A percentile compares a stretch with the other conserved stretches of the same genome.
Evolutionary conservation across 2,329 filamentous ascomycete genomes (phyloP).

Genomic region (Chaetomiaceae sp.): DNA sequence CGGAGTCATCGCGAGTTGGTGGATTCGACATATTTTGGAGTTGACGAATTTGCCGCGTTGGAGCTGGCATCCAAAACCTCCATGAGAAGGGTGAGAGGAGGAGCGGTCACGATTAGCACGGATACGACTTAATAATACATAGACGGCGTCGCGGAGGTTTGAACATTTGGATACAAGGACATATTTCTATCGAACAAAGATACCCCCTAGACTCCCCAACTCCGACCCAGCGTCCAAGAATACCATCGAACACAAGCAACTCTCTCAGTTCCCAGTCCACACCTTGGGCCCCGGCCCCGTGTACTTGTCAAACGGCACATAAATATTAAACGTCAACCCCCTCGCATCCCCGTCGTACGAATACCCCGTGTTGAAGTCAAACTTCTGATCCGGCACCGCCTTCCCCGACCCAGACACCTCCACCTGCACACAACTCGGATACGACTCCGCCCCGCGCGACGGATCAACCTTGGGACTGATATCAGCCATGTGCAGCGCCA

Average conservation of each 20-base stretch:
- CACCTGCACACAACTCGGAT: constrained; percentile 35
- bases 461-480: constrained; percentile 16
- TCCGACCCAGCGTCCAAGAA: background rate
- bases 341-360: constrained; percentile 31
- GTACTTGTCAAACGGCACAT: constrained; percentile 13
- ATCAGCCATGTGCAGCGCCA: constrained; percentile 33
- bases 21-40: background rate
- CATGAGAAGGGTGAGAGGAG: too few relatives aligned
- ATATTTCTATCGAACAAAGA: background rate
- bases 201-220: background rate
- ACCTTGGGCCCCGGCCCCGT: constrained; percentile 16
- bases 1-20: too few relatives aligned
- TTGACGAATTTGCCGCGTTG: background rate
- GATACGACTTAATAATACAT: too few relatives aligned
- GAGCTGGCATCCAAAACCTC: background rate
- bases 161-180: too few relatives aligned
- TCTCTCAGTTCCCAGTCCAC: constrained; percentile 3
- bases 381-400: constrained; percentile 27
- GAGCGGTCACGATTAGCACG: too few relatives aligned
- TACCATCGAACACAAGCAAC: background rate
- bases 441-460: constrained; percentile 33
- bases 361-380: constrained; percentile 32
- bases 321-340: constrained; percentile 25
- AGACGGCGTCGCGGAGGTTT: too few relatives aligned
- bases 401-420: constrained; percentile 30